Base-by-base conservation (phyloP, 495 filamentous ascomycete genomes). In the Parathielavia appendiculata region DNA sequence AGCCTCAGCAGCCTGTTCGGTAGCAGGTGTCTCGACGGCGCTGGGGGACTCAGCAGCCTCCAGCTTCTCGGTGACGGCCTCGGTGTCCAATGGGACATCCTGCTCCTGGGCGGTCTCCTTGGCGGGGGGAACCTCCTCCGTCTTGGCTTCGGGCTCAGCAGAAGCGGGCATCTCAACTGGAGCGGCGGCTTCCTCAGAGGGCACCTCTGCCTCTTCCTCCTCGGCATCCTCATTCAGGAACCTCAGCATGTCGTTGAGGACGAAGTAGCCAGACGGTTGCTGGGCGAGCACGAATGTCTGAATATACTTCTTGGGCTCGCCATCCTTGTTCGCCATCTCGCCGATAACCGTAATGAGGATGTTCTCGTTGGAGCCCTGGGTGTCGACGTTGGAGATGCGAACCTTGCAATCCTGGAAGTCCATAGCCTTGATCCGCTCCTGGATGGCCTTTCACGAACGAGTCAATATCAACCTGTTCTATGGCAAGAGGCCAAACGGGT, bases 341-440 rank as follows among this genome's bases (percentile, higher is more conserved):
- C 93, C 93, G 67, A 98, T 96, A 58, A 97, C 95, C 67, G 96
- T 90, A 66, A 97, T 91, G 61, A 98, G 83, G 65, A 98, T 97
- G 70, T 90, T 91, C 30, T 90, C 83, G 68, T 83, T 89, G 13
- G 92, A 97, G 48, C 86, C 87, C 73, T 98, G 93, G 23, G 91
- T 91, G 73, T 98, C 93, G 64, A 98, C 93, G 66, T 98, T 98
- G 63, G 93, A 87, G 58, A 98, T 90, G 69, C 93, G 90, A 61
- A 98, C 93, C 77, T 98, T 98, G 82, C 90, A 93, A 67, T 97
- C 91, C 69, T 97, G 90, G 79, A 95, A 93, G 61, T 95, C 89
- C 46, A 96, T 83, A 54, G 87, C 76, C 73, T 90, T 90, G 73
- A 98, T 96, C 58, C 89, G 89, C 40, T 97, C 91, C 68, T 91